Evolutionary conservation across 2,329 filamentous ascomycete genomes (phyloP).

Genomic region (Tolypocladium tropicale): DNA sequence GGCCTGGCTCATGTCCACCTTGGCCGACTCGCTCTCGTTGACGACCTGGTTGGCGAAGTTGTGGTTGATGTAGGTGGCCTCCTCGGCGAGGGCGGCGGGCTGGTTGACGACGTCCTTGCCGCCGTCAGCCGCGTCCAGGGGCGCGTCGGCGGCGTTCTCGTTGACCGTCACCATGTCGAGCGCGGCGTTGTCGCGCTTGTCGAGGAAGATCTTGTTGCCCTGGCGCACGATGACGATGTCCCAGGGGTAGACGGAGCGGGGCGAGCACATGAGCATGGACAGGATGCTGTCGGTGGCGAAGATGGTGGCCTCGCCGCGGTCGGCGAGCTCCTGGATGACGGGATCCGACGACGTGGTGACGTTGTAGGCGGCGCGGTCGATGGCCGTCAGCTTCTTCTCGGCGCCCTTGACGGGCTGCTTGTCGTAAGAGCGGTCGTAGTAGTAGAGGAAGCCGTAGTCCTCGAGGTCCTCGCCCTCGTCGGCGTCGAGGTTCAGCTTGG

Average conservation of each 20-base stretch:
- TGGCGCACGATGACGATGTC: slow-evolving; percentile 90
- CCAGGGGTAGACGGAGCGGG: slow-evolving; percentile 96
- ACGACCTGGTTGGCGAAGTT: slow-evolving; percentile 98
- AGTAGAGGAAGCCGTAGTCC: slow-evolving; percentile 93
- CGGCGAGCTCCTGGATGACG: slow-evolving; percentile 90
- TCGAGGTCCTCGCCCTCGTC: slow-evolving; percentile 94
- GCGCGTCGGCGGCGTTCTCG: slow-evolving; percentile 93
- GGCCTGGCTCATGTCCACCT: slow-evolving; percentile 74
- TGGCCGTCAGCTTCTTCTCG: slow-evolving; percentile 75
- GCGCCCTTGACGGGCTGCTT: slow-evolving; percentile 83
- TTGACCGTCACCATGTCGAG: slow-evolving; percentile 98
- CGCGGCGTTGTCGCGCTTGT: slow-evolving; percentile 92
- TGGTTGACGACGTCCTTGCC: slow-evolving; percentile 94
- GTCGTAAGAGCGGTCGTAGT: slow-evolving; percentile 94
- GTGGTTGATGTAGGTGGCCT: slow-evolving; percentile 99
- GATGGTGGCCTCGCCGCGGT: slow-evolving; percentile 91
- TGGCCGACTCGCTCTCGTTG: slow-evolving; percentile 64
- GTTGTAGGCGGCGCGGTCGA: slow-evolving; percentile 95
- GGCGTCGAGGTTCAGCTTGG: slow-evolving; percentile 91
- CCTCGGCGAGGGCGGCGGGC: slow-evolving; percentile 82
- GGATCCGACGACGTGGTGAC: slow-evolving; percentile 95
- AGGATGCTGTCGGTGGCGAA: slow-evolving; percentile 96
- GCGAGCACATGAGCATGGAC: slow-evolving; percentile 98
- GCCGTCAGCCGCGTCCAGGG: slow-evolving; percentile 81
- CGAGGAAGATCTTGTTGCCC: slow-evolving; percentile 94